phyloP scores from a whole-genome alignment of 2,329 filamentous ascomycete genomes.

The Setomelanomma holmii region DNA sequence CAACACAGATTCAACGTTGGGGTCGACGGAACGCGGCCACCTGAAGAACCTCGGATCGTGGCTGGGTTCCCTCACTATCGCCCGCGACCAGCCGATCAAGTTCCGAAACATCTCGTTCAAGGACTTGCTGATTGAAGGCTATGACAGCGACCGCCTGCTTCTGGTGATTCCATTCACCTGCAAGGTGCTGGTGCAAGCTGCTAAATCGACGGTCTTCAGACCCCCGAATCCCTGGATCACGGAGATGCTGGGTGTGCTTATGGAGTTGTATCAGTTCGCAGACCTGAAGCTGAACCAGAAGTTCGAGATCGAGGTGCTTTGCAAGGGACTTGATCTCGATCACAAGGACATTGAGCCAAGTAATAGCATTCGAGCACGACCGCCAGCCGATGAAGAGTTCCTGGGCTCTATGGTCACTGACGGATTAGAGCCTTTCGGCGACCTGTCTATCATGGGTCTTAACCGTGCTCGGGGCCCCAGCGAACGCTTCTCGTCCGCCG shows the following conservation, averaged over 20 bases:
- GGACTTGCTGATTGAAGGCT: slow-evolving; percentile 90
- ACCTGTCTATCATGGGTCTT: slow-evolving; percentile 67
- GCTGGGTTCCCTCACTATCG: slow-evolving; percentile 91
- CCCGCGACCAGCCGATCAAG: slow-evolving; percentile 92
- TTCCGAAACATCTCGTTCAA: slow-evolving; percentile 98
- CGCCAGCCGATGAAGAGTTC: slow-evolving; percentile 66
- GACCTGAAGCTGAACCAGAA: slow-evolving; percentile 97
- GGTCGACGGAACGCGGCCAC: slow-evolving; percentile 83
- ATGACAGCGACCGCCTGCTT: slow-evolving; percentile 88
- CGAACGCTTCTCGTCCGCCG: slow-evolving; percentile 76
- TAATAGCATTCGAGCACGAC: slow-evolving; percentile 81
- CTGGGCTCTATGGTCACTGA: slow-evolving; percentile 65
- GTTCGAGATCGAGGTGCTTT: slow-evolving; percentile 97
- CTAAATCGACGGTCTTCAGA: slow-evolving; percentile 84
- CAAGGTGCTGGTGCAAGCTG: slow-evolving; percentile 88
- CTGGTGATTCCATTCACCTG: slow-evolving; percentile 97
- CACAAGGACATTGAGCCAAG: slow-evolving; percentile 91
- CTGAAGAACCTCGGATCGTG: slow-evolving; percentile 93
- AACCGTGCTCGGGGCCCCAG: slow-evolving; percentile 72
- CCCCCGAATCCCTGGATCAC: slow-evolving; percentile 98
- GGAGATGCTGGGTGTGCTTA: slow-evolving; percentile 89
- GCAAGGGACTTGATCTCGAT: slow-evolving; percentile 89
- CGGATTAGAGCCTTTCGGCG: slow-evolving; percentile 81
- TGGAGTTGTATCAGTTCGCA: slow-evolving; percentile 91
- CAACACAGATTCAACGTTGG: slow-evolving; percentile 87